Base-by-base conservation (phyloP, 2,329 filamentous ascomycete species). In the Podosphaera aphanis region DNA sequence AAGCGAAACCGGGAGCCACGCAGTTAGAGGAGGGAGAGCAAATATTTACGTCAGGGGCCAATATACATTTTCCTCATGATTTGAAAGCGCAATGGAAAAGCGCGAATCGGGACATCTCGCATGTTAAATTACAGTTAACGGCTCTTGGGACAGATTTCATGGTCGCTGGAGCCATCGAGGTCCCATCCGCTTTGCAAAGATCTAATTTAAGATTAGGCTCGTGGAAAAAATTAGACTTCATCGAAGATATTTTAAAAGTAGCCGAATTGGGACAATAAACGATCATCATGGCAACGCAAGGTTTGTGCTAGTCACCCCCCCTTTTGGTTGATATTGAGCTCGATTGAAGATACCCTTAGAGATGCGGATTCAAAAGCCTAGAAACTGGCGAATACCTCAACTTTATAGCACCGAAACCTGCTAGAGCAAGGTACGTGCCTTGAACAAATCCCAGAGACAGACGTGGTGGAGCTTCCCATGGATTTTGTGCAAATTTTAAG, bases 81-180 rank as follows among this genome's bases (percentile, higher is more conserved):
- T 55, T 59, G 46, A 53, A 55, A 25, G 51, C 49, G 7, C 49
- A 49, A 19, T 11, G 16, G 18, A 5, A 18, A 29, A 4, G 6
- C 3, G n/a, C 10, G 5, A 18, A 16, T 16, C 21, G 15, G 5
- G 46, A 37, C 13, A 50, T 60, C 4, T 50, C 40, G 5, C 49
- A 58, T 48, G 57, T 59, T 3, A 51, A 47, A 18, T 57, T 58
- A 50, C 54, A 56, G 23, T 37, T 60, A 19, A 42, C 42, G 2
- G 55, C 56, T 7, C 42, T 59, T 2, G 58, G 57, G 3, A 29
- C 18, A 10, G 48, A 52, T 38, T 60, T 54, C 23, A 59, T 60
- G 57, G 50, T 59, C 43, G 55, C 48, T 29, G 53, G 49, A 23
- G 52, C 54, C 8, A 46, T 57, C 2, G 49, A 52, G 8, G 35